Evolutionary conservation across 768 basidiomycete species (phyloP).

Genomic region (Mycena belliarum): DNA sequence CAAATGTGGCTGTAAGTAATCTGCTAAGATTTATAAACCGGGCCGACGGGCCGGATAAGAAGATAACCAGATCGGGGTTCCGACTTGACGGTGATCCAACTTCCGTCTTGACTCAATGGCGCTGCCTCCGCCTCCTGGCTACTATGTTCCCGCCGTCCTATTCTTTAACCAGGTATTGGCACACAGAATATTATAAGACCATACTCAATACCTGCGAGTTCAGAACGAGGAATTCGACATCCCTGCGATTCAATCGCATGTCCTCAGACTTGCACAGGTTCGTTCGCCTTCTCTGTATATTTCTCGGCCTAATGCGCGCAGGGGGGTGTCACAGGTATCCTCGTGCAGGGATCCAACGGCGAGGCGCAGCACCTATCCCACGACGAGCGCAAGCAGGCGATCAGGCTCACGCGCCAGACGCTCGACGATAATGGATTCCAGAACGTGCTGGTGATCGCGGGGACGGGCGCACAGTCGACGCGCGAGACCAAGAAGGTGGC

Average conservation of each 20-base stretch:
- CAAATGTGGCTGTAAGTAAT: too few species aligned
- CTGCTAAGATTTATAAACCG: too few species aligned
- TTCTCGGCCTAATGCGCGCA: conserved; percentile 23
- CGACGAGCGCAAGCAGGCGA: conserved; percentile 65
- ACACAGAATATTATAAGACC: too few species aligned
- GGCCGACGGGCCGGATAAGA: not conserved
- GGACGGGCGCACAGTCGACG: conserved; percentile 81
- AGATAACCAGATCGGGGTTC: not conserved
- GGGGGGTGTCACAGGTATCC: conserved; percentile 73
- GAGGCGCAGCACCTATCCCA: conserved; percentile 78
- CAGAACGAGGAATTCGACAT: conserved; percentile 76
- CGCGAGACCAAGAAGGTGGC: conserved; percentile 59
- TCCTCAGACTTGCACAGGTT: conserved; percentile 62
- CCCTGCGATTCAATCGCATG: conserved; percentile 63
- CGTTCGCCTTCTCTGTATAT: not conserved
- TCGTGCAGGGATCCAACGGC: conserved; percentile 75
- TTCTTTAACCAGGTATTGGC: conserved; percentile 68
- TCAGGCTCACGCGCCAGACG: conserved; percentile 65
- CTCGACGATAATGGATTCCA: conserved; percentile 72
- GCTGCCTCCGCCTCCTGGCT: conserved; percentile 52
- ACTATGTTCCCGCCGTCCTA: conserved; percentile 79
- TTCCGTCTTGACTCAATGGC: conserved; percentile 15
- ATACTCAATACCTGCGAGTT: too few species aligned
- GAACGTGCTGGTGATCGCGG: conserved; percentile 72
- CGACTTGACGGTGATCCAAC: not conserved